Evolutionary conservation across 108 stramenopile species (phyloP), one percentile per base, ranked within the genome.

Genomic region (Thalassiosira profunda): DNA sequence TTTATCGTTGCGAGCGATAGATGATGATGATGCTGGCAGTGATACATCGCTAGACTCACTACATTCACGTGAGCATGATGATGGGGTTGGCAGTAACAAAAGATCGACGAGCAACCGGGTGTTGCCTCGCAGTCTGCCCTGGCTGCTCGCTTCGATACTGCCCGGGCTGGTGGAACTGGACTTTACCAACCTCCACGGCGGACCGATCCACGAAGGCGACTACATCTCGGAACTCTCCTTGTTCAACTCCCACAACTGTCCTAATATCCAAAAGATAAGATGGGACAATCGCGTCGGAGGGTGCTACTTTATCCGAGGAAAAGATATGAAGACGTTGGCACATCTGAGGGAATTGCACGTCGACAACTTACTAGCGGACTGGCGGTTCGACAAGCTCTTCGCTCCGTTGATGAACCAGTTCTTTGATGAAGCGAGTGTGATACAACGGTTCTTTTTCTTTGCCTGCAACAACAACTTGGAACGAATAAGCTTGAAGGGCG

Each of bases 341-440:
- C 63, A 83, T 58, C 29, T 83, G 37, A 79, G 58, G 24, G 77
- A 83, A 38, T n/a, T 83, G 2, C 54, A 74, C 56, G 35, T 79
- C 17, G 54, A 67, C 43, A 36, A 62, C 33, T 61, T 52, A 11
- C 21, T 38, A 26, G 31, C 20, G 2, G 56, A 59, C 17, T 59
- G 42, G 42, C 46, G 66, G 1, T 41, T 31, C 58, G 40, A 66
- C 40, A 72, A 54, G 12, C 18, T 47, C 11, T 65, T 53, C 24
- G 62, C 62, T 56, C 47, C 51, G 3, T 28, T 63, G 33, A 26
- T 40, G 48, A 36, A 64, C 23, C 53, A 63, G 30, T 65, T 65
- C 11, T 65, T 63, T 43, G 33, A 55, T 11, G 72, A 79, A 37
- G 30, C n/a, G 21, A 23, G 48, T 20, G 63, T 74, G 4, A 25